These are phyloP conservation scores for Schizochytrium sp. DNA, from an alignment of 108 stramenopile species.

Conservation along the genomic window DNA sequence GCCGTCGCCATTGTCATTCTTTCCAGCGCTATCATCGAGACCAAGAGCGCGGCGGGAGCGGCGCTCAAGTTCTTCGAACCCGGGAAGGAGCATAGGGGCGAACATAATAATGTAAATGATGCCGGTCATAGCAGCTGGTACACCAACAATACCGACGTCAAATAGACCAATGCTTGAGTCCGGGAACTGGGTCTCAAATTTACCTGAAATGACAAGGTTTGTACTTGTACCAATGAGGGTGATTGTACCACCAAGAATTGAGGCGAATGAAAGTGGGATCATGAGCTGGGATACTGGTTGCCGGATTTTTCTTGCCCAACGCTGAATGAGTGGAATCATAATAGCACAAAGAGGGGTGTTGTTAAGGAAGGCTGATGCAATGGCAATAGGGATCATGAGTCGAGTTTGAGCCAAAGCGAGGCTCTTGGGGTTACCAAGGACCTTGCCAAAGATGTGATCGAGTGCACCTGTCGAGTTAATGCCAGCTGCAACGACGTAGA, in stretches of 20 bases:
- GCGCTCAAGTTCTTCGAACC: slow-evolving; percentile 14
- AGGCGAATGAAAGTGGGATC: slow-evolving; percentile 65
- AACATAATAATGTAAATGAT: slow-evolving; percentile 61
- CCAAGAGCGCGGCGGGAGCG: not conserved
- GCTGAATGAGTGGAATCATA: slow-evolving; percentile 66
- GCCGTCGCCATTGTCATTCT: not conserved
- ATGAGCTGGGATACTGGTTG: slow-evolving; percentile 66
- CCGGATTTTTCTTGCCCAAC: slow-evolving; percentile 62
- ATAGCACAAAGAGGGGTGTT: slow-evolving; percentile 67
- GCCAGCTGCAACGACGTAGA: slow-evolving; percentile 62
- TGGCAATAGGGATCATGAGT: slow-evolving; percentile 54
- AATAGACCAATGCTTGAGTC: slow-evolving; percentile 58
- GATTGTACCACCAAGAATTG: slow-evolving; percentile 64
- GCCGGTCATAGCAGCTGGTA: slow-evolving; percentile 43
- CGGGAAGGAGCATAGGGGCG: slow-evolving; percentile 38
- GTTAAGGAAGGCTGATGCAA: slow-evolving; percentile 65
- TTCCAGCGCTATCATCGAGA: slow-evolving; percentile 1
- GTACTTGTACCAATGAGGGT: slow-evolving; percentile 66
- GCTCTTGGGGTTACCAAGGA: slow-evolving; percentile 59
- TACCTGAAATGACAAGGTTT: slow-evolving; percentile 66
- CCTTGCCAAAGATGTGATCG: slow-evolving; percentile 15
- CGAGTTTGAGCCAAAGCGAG: slow-evolving; percentile 23
- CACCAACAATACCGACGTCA: slow-evolving; percentile 53
- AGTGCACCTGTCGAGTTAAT: slow-evolving; percentile 61
- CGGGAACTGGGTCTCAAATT: slow-evolving; percentile 60